Conservation (phyloP, 2,329 filamentous ascomycete genomes). For the Fusarium coffeatum region DNA sequence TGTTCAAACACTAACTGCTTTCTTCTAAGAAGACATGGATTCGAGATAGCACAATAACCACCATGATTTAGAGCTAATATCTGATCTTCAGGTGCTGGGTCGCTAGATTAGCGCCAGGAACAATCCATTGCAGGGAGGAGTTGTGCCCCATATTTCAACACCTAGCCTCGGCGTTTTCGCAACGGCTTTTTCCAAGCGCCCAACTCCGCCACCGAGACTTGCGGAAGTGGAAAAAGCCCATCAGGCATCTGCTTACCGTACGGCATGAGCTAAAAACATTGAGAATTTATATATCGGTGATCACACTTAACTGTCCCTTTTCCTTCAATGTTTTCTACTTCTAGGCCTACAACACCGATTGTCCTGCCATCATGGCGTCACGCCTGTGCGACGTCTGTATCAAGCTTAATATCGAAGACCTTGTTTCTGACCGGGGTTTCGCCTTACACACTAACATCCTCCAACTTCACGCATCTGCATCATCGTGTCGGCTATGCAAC, state of each 20-base stretch:
- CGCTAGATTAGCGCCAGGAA: neutral
- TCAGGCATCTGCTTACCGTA: neutral
- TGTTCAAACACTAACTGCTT: no score
- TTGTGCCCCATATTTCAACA: neutral
- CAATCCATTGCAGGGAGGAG: neutral
- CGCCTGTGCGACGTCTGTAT: neutral
- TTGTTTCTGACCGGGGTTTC: neutral
- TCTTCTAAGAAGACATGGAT: no score
- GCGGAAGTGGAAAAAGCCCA: neutral
- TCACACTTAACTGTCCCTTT: no score
- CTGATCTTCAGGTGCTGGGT: no score
- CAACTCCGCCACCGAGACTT: neutral
- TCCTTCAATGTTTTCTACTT: no score
- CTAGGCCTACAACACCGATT: neutral
- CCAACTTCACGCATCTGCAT: neutral
- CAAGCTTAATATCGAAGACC: neutral
- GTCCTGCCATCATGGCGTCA: fast-evolving
- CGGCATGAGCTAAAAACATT: neutral
- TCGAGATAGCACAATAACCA: neutral
- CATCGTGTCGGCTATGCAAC: neutral
- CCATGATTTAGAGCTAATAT: neutral
- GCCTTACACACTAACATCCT: neutral
- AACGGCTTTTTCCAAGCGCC: neutral
- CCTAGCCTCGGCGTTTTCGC: neutral
- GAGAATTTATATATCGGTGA: fast-evolving